Evolutionary conservation across 2,329 filamentous ascomycete species (phyloP).

Genomic region (Simplicillium sp.): DNA sequence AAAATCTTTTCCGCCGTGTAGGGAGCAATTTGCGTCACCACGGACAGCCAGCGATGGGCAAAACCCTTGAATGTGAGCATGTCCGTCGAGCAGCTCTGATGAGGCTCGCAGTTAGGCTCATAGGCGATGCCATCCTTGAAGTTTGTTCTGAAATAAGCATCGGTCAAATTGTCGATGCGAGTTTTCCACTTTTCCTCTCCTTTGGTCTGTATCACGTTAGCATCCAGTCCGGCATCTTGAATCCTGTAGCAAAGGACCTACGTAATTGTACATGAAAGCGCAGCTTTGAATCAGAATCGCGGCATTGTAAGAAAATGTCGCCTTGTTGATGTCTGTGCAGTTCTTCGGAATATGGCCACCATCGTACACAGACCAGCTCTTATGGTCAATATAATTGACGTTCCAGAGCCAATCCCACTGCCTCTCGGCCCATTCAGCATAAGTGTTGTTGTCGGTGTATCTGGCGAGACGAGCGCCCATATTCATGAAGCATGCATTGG

Average conservation of each 20-base stretch:
- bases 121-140: slow-evolving; percentile 46
- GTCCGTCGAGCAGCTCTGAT: slow-evolving; percentile 42
- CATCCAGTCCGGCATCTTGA: too few relatives aligned
- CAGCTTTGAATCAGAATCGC: slow-evolving; percentile 44
- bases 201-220: slow-evolving; percentile 8
- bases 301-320: slow-evolving; percentile 47
- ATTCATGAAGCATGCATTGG: slow-evolving; percentile 40
- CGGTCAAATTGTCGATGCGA: slow-evolving; percentile 40
- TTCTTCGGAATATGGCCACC: slow-evolving; percentile 33
- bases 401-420: slow-evolving; percentile 46
- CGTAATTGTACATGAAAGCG: slow-evolving; percentile 49
- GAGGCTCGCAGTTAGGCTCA: slow-evolving; percentile 47
- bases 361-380: slow-evolving; percentile 50
- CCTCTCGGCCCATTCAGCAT: slow-evolving; percentile 44
- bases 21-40: slow-evolving; percentile 38
- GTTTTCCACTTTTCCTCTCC: slow-evolving; percentile 37
- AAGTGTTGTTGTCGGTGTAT: slow-evolving; percentile 49
- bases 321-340: slow-evolving; percentile 41
- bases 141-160: slow-evolving; percentile 33
- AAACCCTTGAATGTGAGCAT: slow-evolving; percentile 50
- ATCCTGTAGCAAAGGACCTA: slow-evolving; percentile 10
- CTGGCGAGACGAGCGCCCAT: slow-evolving; percentile 48
- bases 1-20: slow-evolving; percentile 33
- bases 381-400: slow-evolving; percentile 40
- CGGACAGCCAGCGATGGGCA: slow-evolving; percentile 39